Conservation (phyloP, 2,329 filamentous ascomycete genomes). For the Ophiocordyceps australis region DNA sequence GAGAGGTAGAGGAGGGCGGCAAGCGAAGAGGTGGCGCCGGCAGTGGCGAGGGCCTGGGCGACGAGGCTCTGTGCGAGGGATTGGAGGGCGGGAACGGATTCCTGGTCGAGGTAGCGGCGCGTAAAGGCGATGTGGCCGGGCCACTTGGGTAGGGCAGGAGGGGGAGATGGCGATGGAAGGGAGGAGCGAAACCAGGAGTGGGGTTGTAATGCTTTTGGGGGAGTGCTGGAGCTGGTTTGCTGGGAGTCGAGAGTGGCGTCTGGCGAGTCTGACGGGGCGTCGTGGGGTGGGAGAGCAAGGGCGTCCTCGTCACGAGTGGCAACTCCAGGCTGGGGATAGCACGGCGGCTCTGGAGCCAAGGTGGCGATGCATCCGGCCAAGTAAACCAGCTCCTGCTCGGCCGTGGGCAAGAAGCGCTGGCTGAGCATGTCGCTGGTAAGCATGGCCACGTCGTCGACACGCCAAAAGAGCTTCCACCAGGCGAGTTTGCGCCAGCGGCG, state of each 20-base stretch:
- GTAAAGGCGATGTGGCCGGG: conserved; percentile 56
- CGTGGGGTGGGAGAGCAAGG: too few relatives aligned
- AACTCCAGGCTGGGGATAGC: conserved; percentile 20
- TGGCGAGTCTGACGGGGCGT: too few relatives aligned
- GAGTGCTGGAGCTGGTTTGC: conserved; percentile 1
- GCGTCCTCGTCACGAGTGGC: too few relatives aligned
- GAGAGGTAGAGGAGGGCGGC: conserved; percentile 39
- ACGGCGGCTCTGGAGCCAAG: conserved; percentile 10
- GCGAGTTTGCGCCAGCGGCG: conserved; percentile 60
- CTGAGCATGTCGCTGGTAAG: conserved; percentile 64
- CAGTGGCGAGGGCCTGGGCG: conserved; percentile 56
- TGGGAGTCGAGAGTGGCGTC: conserved; percentile 7
- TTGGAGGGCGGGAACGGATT: conserved; percentile 53
- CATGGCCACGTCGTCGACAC: conserved; percentile 79
- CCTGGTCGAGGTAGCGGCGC: conserved; percentile 45
- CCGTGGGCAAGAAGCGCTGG: conserved; percentile 56
- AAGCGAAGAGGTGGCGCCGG: conserved; percentile 38
- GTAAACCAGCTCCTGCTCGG: conserved; percentile 70
- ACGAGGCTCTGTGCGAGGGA: conserved; percentile 58
- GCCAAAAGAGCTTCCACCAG: conserved; percentile 95
- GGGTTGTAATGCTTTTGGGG: too few relatives aligned
- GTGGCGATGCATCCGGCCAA: conserved; percentile 58
- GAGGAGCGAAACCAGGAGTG: too few relatives aligned
- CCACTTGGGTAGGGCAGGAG: conserved; percentile 33
- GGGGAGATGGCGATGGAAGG: conserved; percentile 8